A percentile compares a stretch with the other conserved stretches of the same genome.
These are phyloP conservation scores for Paecilomyces sp. DNA, from an alignment of 2,329 filamentous ascomycete species.

Conservation along the genomic window DNA sequence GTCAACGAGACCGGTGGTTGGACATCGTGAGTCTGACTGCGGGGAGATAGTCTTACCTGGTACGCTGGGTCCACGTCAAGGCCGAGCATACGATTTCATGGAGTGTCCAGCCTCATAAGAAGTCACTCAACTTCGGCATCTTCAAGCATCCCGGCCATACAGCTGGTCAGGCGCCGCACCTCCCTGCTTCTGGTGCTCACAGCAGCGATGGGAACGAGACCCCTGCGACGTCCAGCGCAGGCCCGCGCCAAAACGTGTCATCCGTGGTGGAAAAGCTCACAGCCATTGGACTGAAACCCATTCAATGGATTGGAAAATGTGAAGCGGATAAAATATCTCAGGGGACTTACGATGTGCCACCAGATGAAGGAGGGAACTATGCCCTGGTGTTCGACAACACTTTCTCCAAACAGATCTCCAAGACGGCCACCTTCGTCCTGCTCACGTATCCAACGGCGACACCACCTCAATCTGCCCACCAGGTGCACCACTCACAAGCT, in stretches of 20 bases:
- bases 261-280: constrained; percentile 61
- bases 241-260: constrained; percentile 59
- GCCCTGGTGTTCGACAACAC: constrained; percentile 98
- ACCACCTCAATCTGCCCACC: constrained; percentile 36
- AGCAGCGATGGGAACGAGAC: constrained; percentile 26
- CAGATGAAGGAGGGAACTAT: constrained; percentile 81
- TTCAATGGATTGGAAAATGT: constrained; percentile 84
- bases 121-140: constrained; percentile 96
- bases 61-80: constrained; percentile 92
- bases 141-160: constrained; percentile 86
- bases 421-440: constrained; percentile 89
- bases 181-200: constrained; percentile 36
- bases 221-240: constrained; percentile 12
- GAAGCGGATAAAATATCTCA: constrained; percentile 93
- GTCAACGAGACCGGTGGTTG: constrained; percentile 13
- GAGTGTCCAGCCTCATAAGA: constrained; percentile 96
- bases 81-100: constrained; percentile 90
- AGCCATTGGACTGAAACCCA: constrained; percentile 54
- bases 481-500: constrained; percentile 45
- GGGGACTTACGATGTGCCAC: constrained; percentile 73
- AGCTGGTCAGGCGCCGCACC: constrained; percentile 41
- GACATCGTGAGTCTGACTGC: neutral
- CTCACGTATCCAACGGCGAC: constrained; percentile 82
- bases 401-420: constrained; percentile 90
- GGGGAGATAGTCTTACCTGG: constrained; percentile 74